Evolutionary conservation across 768 basidiomycete species (phyloP), one percentile per base, ranked within the genome.

Genomic region (Trametes elegans): DNA sequence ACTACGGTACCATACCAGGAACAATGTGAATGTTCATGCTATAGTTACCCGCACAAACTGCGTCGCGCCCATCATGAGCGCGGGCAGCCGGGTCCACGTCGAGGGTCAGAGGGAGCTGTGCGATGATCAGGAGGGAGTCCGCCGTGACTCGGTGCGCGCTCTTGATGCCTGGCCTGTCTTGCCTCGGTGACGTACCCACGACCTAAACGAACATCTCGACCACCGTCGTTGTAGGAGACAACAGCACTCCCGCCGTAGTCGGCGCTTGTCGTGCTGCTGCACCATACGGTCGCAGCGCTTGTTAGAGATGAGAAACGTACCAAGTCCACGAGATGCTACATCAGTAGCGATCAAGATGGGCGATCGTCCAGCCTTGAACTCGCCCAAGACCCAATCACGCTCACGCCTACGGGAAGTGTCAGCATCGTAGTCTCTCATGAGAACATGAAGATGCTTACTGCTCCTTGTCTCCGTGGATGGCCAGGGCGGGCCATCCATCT

Each of bases 401-500:
- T 99, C 97, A 53, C 91, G 90, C 66, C 90, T 93, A 55, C 11
- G 31, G 42, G 10, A 29, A 5, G 2, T 21, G n/a, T 59, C 23
- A 41, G 65, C 38, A 58, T 49, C 9, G 39, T 14, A 26, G 23
- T 5, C 48, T 13, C 24, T 7, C 19, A 10, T 13, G 18, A 10
- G 10, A 5, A n/a, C n/a, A 19, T n/a, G 32, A 28, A 9, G 44
- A 18, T 3, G 78, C 89, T 63, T 69, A 95, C 90, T 97, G 93
- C 77, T 94, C 94, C 74, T 99, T 99, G 78, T 99, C 97, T 66
- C 97, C 97, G 68, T 99, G 97, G 66, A 99, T 99, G 49, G 97
- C 96, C 32, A 99, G 78, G 13, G 97, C 97, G n/a, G 97, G 97
- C 97, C 97, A 99, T 13, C 97, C 97, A 66, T 99, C 97, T 78